Percentiles rank a stretch among this genome's conserved stretches.
Evolutionary conservation across 805 yeast genomes (phyloP).

Genomic region (Starmerella cellae): DNA sequence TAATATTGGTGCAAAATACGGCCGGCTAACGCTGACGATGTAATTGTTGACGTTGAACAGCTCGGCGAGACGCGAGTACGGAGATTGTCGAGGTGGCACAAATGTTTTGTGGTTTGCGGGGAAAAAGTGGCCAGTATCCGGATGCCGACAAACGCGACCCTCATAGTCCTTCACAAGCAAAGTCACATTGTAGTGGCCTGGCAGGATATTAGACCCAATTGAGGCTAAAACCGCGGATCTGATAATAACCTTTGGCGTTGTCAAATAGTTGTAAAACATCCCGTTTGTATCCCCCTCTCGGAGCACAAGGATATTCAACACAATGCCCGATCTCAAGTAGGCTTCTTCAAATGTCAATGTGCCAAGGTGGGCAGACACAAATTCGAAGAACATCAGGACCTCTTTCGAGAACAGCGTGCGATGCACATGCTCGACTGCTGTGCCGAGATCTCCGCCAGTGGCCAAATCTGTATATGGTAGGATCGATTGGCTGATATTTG

Average conservation of each 20-base stretch:
- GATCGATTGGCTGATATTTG: constrained; percentile 19
- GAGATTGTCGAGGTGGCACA: constrained; percentile 39
- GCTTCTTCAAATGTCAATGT: constrained; percentile 91
- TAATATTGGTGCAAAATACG: constrained; percentile 81
- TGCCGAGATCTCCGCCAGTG: not conserved
- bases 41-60: constrained; percentile 90
- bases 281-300: constrained; percentile 44
- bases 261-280: constrained; percentile 54
- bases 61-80: constrained; percentile 80
- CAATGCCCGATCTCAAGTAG: constrained; percentile 59
- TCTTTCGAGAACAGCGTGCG: constrained; percentile 67
- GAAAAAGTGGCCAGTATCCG: constrained; percentile 21
- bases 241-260: constrained; percentile 76
- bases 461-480: not conserved
- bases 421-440: not conserved
- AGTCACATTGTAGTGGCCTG: constrained; percentile 40
- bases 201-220: constrained; percentile 47
- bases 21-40: constrained; percentile 80
- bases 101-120: constrained; percentile 34
- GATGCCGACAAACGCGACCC: constrained; percentile 30
- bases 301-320: constrained; percentile 72
- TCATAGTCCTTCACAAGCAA: constrained; percentile 44
- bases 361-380: constrained; percentile 62
- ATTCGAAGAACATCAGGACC: constrained; percentile 61
- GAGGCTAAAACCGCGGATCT: constrained; percentile 71